Evolutionary conservation across 208 protist genomes (phyloP).

Genomic region (Leishmania tropica): DNA sequence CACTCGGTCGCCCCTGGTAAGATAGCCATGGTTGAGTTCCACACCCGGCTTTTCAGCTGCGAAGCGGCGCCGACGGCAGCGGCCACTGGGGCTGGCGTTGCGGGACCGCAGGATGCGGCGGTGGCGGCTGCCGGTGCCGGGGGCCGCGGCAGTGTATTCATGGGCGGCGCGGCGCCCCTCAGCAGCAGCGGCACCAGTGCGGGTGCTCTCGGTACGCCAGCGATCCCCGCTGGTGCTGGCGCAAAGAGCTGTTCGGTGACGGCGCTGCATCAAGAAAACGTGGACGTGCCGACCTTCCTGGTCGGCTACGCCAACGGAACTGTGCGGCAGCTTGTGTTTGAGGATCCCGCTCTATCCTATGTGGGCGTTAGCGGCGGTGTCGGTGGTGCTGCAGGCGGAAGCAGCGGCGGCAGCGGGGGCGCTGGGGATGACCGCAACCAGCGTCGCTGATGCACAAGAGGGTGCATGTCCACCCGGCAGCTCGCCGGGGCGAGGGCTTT

Average conservation of each 20-base stretch:
- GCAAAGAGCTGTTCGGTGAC: conserved; percentile 56
- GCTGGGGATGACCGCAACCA: conserved; percentile 11
- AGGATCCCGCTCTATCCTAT: conserved; percentile 22
- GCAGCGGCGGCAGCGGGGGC: conserved; percentile 6
- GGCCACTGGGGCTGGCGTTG: background rate
- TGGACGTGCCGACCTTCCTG: conserved; percentile 71
- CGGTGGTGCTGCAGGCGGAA: conserved; percentile 5
- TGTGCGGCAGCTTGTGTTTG: conserved; percentile 63
- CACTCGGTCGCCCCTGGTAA: conserved; percentile 55
- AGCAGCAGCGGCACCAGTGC: background rate
- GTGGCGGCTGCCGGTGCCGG: background rate
- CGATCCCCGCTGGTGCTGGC: background rate
- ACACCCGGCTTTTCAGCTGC: conserved; percentile 43
- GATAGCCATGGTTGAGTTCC: conserved; percentile 71
- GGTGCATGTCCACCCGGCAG: background rate
- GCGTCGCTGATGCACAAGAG: conserved; percentile 5
- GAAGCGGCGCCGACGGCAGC: background rate
- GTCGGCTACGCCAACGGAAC: conserved; percentile 70
- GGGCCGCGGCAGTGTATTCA: background rate
- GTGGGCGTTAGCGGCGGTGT: conserved; percentile 13
- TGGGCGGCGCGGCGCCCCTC: background rate
- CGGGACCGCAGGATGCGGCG: background rate
- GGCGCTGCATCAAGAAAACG: conserved; percentile 54
- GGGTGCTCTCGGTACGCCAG: background rate
- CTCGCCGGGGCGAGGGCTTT: background rate